phyloP scores from a whole-genome alignment of 116 monocot genomes.

The Phalaenopsis hybrid region DNA sequence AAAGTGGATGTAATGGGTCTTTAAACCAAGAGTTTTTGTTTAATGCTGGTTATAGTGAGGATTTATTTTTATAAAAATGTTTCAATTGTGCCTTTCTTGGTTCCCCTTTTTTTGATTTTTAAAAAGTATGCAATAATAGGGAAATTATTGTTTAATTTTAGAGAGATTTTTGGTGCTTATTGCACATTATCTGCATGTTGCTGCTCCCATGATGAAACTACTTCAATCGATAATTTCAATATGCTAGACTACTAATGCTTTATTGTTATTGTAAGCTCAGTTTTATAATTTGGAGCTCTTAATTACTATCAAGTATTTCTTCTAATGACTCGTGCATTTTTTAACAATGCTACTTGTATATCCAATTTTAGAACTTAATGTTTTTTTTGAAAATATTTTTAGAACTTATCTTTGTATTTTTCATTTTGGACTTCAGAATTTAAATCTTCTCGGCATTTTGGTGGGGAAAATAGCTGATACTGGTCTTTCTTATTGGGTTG shows the following conservation, averaged over 20 bases:
- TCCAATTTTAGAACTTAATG: background rate
- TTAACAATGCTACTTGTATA: background rate
- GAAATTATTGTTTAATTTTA: background rate
- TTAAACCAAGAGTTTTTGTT: background rate
- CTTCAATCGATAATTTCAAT: background rate
- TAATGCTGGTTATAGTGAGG: too few relatives aligned
- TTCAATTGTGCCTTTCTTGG: too few relatives aligned
- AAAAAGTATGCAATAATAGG: too few relatives aligned
- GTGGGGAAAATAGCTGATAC: constrained; percentile 44
- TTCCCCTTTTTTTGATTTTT: too few relatives aligned
- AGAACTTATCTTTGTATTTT: background rate
- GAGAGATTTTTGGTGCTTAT: background rate
- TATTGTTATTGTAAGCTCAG: background rate
- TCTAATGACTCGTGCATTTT: background rate
- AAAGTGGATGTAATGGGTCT: background rate
- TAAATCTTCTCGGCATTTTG: constrained; percentile 32
- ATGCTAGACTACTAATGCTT: background rate
- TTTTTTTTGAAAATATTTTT: background rate
- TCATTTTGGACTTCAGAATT: constrained; percentile 29
- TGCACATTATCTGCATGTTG: background rate
- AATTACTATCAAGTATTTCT: background rate
- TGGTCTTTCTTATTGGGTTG: constrained; percentile 59
- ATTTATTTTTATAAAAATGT: too few relatives aligned
- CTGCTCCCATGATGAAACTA: background rate
- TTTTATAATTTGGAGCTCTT: background rate